These are phyloP conservation scores for Lathyrus aphaca DNA, from an alignment of 306 rosid species.

Conservation along the genomic window DNA sequence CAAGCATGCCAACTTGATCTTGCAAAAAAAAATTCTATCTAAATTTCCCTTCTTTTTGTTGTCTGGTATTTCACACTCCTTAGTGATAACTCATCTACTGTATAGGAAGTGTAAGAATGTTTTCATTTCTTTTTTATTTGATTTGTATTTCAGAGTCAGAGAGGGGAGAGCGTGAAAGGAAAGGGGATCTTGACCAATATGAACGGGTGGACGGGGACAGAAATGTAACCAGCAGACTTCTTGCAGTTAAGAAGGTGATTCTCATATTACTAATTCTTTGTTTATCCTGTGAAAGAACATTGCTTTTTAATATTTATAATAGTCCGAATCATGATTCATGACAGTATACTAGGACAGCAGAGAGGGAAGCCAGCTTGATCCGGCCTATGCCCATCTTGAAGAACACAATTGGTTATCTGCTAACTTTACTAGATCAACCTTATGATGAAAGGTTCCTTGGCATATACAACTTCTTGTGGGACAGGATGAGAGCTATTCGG, in stretches of 20 bases:
- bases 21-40: constrained; percentile 6
- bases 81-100: constrained; percentile 27
- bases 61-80: constrained; percentile 14
- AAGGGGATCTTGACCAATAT: constrained; percentile 95
- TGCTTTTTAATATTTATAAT: constrained; percentile 29
- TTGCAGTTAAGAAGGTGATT: constrained; percentile 93
- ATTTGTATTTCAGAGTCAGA: constrained; percentile 72
- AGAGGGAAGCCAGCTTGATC: constrained; percentile 90
- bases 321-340: constrained; percentile 18
- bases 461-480: constrained; percentile 91
- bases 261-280: constrained; percentile 27
- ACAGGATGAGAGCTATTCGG: constrained; percentile 96
- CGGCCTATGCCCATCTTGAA: constrained; percentile 89
- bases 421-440: constrained; percentile 75
- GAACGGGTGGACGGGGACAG: constrained; percentile 96
- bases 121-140: constrained; percentile 18
- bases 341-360: constrained; percentile 97
- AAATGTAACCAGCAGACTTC: constrained; percentile 75
- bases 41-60: constrained; percentile 31
- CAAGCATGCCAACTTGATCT: not conserved
- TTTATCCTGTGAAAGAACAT: constrained; percentile 12
- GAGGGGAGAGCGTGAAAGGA: constrained; percentile 93
- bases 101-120: constrained; percentile 22
- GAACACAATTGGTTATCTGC: constrained; percentile 78
- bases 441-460: constrained; percentile 83